phyloP scores from a whole-genome alignment of 768 basidiomycete species.

The Rhizopogon vesiculosus region DNA sequence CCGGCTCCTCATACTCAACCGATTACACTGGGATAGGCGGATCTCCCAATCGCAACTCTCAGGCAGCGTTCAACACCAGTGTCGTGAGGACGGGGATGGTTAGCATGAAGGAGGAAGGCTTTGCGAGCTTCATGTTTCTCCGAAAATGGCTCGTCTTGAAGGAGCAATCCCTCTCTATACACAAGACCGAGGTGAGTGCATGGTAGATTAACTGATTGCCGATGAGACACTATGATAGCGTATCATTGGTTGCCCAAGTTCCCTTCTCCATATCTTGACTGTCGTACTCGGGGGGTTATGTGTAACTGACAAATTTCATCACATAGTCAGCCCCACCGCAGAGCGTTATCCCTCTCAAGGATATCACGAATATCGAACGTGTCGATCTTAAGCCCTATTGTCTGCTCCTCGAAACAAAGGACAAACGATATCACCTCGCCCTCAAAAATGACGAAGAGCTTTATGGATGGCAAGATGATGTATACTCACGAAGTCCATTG shows the following conservation, averaged over 20 bases:
- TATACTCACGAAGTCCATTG: slow-evolving; percentile 86
- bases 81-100: slow-evolving; percentile 70
- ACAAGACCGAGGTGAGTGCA: slow-evolving; percentile 83
- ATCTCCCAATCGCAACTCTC: slow-evolving; percentile 56
- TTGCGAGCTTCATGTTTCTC: slow-evolving; percentile 89
- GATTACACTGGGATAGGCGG: slow-evolving; percentile 83
- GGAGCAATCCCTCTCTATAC: slow-evolving; percentile 73
- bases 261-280: not conserved
- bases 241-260: not conserved
- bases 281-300: not conserved
- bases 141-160: slow-evolving; percentile 87
- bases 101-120: slow-evolving; percentile 90
- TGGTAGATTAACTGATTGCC: not conserved
- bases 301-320: slow-evolving; percentile 5
- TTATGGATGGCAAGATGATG: slow-evolving; percentile 98
- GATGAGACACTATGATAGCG: not conserved
- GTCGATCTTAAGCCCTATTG: slow-evolving; percentile 96
- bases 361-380: slow-evolving; percentile 85
- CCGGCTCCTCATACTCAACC: slow-evolving; percentile 54
- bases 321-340: slow-evolving; percentile 51
- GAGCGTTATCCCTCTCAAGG: slow-evolving; percentile 59
- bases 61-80: slow-evolving; percentile 31
- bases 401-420: slow-evolving; percentile 78
- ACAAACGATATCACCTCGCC: slow-evolving; percentile 75
- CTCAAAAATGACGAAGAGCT: slow-evolving; percentile 94